A percentile compares a stretch with the other conserved stretches of the same genome.
phyloP scores from a whole-genome alignment of 2,329 filamentous ascomycete species.

The Erysiphe pulchra region DNA sequence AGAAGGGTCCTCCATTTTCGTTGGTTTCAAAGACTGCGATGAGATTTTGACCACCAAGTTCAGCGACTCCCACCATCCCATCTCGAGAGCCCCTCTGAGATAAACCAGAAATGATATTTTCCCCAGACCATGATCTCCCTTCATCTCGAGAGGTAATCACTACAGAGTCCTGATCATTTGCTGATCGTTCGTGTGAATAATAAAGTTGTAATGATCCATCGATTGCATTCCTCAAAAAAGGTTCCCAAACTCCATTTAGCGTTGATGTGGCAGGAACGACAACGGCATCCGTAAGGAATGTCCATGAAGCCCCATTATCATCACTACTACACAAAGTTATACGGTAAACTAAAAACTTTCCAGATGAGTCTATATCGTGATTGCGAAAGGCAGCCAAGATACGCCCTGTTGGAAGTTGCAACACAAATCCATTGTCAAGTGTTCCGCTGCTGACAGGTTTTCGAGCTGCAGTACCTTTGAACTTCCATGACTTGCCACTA shows the following conservation, averaged over 20 bases:
- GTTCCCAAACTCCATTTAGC: conserved; percentile 3
- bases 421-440: conserved; percentile 2
- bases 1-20: conserved; percentile 1
- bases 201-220: conserved; percentile 1
- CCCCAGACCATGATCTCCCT: background rate
- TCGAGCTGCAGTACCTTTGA: background rate
- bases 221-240: conserved; percentile 1
- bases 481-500: conserved; percentile 1
- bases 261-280: background rate
- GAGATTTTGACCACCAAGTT: conserved; percentile 1
- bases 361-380: conserved; percentile 1
- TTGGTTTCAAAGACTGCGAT: conserved; percentile 3
- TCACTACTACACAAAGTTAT: conserved; percentile 1
- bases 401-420: conserved; percentile 1
- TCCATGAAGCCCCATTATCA: conserved; percentile 1
- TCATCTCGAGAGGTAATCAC: conserved; percentile 1
- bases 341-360: conserved; percentile 1
- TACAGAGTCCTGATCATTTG: conserved; percentile 2
- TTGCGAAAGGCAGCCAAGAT: conserved; percentile 2
- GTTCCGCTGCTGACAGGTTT: background rate
- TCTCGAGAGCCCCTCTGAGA: conserved; percentile 1
- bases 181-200: conserved; percentile 1
- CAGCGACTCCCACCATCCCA: conserved; percentile 3
- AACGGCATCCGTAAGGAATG: conserved; percentile 1
- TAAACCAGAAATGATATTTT: conserved; percentile 1